phyloP scores from a whole-genome alignment of 2,329 filamentous ascomycete genomes.

The Neobulgaria alba region DNA sequence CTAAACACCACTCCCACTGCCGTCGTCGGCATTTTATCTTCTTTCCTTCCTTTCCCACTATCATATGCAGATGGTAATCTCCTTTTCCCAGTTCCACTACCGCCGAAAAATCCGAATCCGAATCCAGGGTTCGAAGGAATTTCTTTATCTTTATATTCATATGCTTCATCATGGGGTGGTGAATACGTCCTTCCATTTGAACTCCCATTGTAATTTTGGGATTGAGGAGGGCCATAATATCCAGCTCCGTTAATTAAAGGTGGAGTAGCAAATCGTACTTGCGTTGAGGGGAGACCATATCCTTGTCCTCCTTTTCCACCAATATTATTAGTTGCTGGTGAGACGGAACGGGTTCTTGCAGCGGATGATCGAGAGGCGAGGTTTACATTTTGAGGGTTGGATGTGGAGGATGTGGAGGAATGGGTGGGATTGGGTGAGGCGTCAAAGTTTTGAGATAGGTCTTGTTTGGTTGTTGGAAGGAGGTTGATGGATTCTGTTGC shows the following conservation, averaged over 20 bases:
- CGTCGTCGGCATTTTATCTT: no score
- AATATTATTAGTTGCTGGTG: conserved; percentile 18
- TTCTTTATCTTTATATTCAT: no score
- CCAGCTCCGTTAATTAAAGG: conserved; percentile 12
- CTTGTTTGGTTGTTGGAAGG: conserved; percentile 13
- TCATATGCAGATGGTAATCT: background rate
- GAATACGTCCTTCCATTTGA: no score
- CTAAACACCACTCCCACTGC: background rate
- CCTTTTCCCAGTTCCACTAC: background rate
- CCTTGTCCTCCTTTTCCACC: no score
- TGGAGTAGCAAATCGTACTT: conserved; percentile 16
- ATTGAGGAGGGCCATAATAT: background rate
- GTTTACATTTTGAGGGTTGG: conserved; percentile 13
- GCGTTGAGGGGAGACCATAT: conserved; percentile 22
- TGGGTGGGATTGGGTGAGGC: conserved; percentile 9
- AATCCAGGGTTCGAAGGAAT: no score
- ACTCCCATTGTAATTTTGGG: conserved; percentile 8
- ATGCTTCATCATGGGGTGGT: conserved; percentile 9
- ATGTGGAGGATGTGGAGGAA: conserved; percentile 24
- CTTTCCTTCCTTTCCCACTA: background rate
- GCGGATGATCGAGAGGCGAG: conserved; percentile 23
- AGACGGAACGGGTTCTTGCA: conserved; percentile 21
- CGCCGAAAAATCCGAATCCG: no score
- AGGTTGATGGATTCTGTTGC: conserved; percentile 9
- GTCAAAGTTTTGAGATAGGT: conserved; percentile 7